Evolutionary conservation across 768 basidiomycete genomes (phyloP).

Genomic region (Termitomyces eurrhizus): DNA sequence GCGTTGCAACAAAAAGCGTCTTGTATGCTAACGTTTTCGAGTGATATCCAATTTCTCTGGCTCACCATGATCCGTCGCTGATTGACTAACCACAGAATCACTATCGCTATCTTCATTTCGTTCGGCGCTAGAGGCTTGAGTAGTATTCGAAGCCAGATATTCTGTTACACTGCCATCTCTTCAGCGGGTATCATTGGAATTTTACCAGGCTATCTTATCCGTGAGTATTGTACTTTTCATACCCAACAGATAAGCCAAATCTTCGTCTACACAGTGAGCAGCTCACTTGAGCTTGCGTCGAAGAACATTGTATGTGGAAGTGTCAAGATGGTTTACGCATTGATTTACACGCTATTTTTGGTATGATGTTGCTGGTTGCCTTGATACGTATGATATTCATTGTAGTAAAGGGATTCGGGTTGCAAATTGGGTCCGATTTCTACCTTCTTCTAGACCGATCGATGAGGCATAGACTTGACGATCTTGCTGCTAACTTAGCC

Average conservation of each 20-base stretch:
- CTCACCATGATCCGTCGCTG: conserved; percentile 21
- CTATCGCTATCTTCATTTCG: conserved; percentile 76
- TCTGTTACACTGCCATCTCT: conserved; percentile 91
- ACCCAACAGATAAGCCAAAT: conserved; percentile 1
- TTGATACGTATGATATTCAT: not conserved
- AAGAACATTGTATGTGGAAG: conserved; percentile 84
- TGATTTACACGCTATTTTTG: conserved; percentile 81
- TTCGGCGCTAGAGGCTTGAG: conserved; percentile 80
- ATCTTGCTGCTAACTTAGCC: conserved; percentile 48
- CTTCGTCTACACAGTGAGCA: conserved; percentile 47
- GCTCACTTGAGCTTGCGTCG: conserved; percentile 79
- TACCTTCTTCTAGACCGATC: conserved; percentile 66
- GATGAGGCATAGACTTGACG: conserved; percentile 48
- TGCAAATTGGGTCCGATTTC: conserved; percentile 81
- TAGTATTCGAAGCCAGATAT: conserved; percentile 69
- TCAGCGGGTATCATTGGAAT: conserved; percentile 86
- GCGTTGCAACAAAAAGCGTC: conserved; percentile 68
- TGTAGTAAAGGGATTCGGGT: conserved; percentile 59
- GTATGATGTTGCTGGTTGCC: conserved; percentile 22
- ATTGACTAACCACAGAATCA: conserved; percentile 49
- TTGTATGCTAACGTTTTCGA: conserved; percentile 92
- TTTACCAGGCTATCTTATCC: conserved; percentile 82
- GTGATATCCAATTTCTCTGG: conserved; percentile 31
- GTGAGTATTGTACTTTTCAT: conserved; percentile 35
- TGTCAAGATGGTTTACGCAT: conserved; percentile 86